Evolutionary conservation across 2,329 filamentous ascomycete genomes (phyloP).

Genomic region (Phyllachora maydis): DNA sequence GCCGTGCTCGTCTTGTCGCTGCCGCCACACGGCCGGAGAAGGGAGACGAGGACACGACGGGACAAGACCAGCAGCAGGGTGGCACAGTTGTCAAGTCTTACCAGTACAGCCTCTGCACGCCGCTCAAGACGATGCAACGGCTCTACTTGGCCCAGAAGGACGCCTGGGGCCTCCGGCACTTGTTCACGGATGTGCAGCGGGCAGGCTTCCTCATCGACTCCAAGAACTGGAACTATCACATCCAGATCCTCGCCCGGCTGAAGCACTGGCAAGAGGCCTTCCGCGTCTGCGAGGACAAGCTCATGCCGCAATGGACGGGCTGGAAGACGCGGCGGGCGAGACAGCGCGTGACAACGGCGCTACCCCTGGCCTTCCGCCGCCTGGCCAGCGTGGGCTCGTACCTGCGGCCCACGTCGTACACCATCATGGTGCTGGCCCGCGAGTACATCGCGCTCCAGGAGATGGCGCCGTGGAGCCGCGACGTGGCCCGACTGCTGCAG

Average conservation of each 20-base stretch:
- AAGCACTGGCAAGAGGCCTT: constrained; percentile 48
- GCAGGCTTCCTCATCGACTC: constrained; percentile 57
- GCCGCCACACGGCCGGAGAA: no score
- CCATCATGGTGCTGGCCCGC: constrained; percentile 25
- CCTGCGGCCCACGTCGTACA: constrained; percentile 19
- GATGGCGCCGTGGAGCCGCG: constrained; percentile 24
- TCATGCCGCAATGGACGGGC: constrained; percentile 63
- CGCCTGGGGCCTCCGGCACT: constrained; percentile 21
- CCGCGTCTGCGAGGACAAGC: constrained; percentile 47
- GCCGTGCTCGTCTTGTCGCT: no score
- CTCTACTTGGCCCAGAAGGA: constrained; percentile 18
- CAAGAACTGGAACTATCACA: constrained; percentile 62
- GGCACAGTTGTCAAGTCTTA: constrained; percentile 7
- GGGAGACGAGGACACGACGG: background rate
- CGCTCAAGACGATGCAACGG: constrained; percentile 27
- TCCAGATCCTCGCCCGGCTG: constrained; percentile 44
- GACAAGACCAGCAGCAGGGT: constrained; percentile 5
- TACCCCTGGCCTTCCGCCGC: constrained; percentile 17
- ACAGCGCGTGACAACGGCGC: constrained; percentile 7
- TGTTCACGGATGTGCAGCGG: constrained; percentile 32
- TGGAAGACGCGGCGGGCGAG: constrained; percentile 27
- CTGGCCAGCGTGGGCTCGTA: constrained; percentile 14
- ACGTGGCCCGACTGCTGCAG: constrained; percentile 17
- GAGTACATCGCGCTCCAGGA: constrained; percentile 27
- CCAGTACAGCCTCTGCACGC: constrained; percentile 29